Base-by-base conservation (phyloP, 164 flowering plant species). In the Saururus chinensis region DNA sequence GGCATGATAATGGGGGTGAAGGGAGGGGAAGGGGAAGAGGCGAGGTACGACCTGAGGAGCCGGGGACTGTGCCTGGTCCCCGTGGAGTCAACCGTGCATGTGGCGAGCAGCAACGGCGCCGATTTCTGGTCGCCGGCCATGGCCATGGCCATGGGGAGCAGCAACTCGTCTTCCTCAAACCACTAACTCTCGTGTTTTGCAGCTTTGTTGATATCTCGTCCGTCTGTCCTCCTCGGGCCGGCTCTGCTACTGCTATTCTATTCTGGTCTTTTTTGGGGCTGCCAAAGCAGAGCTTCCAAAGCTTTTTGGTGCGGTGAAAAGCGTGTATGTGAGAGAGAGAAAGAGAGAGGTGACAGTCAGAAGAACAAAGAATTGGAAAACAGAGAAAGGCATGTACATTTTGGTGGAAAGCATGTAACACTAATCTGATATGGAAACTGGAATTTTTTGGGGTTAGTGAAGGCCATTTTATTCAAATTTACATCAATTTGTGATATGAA, bases 31-130 rank as follows among this genome's bases (percentile, higher is more conserved):
- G 74, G 30, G 62, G 45, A 57, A 10, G 73, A 74, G 40, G 30
- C 71, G n/a, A 61, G 40, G 25, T 70, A 69, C 63, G 81, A 79
- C 59, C 60, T 89, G 71, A 85, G 77, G 72, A 84, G 85, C 77
- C 73, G 84, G 21, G 93, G 96, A 0, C 70, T 89, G 59, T 89
- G 96, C 64, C 68, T 89, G 63, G 86, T 87, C 9, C 96, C 96
- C 0, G 76, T 85, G 22, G 79, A 73, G 5, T 79, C 68, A 64
- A 82, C 82, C 19, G 63, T 65, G 8, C 79, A 80, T 53, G 82
- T 89, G 61, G 80, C 76, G 9, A 73, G 68, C 65, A 74, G 66
- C 66, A 89, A 89, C 58, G 93, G 96, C 16, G 93, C 89, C 45
- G 93, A 89, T 81, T 74, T 79, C 64, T 89, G 96, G 96, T 80